Conservation (phyloP, 2,329 filamentous ascomycete genomes). For the Aspergillus sp. region DNA sequence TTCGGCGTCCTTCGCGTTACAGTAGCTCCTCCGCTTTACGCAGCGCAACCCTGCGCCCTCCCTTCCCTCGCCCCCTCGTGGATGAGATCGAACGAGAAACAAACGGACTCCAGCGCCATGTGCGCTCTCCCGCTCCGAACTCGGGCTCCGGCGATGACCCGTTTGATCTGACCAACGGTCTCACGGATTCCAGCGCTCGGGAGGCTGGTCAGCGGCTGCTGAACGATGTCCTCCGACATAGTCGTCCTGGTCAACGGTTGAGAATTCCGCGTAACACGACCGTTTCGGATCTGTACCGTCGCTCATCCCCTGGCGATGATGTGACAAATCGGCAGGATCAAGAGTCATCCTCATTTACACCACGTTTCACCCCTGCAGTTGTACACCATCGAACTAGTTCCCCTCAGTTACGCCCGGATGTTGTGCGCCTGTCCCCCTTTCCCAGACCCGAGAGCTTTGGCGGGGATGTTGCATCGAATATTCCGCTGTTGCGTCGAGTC, state of each 20-base stretch:
- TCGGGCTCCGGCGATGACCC: slow-evolving; percentile 28
- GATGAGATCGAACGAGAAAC: slow-evolving; percentile 35
- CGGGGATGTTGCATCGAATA: slow-evolving; percentile 21
- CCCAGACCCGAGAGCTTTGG: slow-evolving; percentile 22
- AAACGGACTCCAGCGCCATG: slow-evolving; percentile 20
- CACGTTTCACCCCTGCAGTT: slow-evolving; percentile 46
- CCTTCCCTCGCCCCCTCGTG: slow-evolving; percentile 27
- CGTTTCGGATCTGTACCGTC: slow-evolving; percentile 26
- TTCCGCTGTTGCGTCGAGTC: slow-evolving; percentile 34
- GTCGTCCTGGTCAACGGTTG: slow-evolving; percentile 32
- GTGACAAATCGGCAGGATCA: slow-evolving; percentile 14
- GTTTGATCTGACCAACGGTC: slow-evolving; percentile 23
- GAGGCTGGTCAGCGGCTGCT: slow-evolving; percentile 37
- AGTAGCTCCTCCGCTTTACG: slow-evolving; percentile 25
- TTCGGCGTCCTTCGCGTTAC: slow-evolving; percentile 33
- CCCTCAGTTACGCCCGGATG: slow-evolving; percentile 20
- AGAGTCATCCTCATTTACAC: slow-evolving; percentile 34
- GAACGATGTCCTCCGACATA: slow-evolving; percentile 35
- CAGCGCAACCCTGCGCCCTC: slow-evolving; percentile 28
- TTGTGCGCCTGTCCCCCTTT: slow-evolving; percentile 24
- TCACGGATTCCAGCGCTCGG: slow-evolving; percentile 26
- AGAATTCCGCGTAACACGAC: slow-evolving; percentile 38
- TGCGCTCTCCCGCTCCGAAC: slow-evolving; percentile 28
- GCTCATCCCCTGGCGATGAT: slow-evolving; percentile 21
- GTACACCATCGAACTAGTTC: slow-evolving; percentile 28